Base-by-base conservation (phyloP, 75 land plant genomes). In the Cupressus sempervirens region DNA sequence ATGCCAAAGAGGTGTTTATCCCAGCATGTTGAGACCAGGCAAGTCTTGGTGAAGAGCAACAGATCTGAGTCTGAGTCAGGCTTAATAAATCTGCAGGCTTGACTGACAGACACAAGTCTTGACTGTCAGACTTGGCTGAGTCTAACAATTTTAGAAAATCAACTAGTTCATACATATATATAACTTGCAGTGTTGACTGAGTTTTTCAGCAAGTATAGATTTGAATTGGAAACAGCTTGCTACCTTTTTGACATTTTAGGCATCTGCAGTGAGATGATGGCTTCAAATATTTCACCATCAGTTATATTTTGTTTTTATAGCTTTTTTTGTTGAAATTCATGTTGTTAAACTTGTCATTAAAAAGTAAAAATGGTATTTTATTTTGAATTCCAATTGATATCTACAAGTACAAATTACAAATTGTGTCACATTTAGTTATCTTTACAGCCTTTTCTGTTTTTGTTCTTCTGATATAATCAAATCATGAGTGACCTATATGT, bases 401-500 rank as follows among this genome's bases (percentile, higher is more conserved):
- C 1, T 36, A 36, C 16, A 15, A 35, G 35, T 34, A 74, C 2
- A 74, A 15, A 74, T 13, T 48, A 48, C 2, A 74, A 18, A 74
- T 11, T 36, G 6, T 74, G 76, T 35, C 36, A 74, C 7, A 74
- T 74, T 35, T 35, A 36, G 40, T 32, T 13, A 48, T 74, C 76
- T 74, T 74, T 74, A 15, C 35, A 74, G 38, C 76, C 38, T 74
- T 74, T 34, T 74, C 76, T 34, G 76, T 74, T 74, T 74, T 34
- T 74, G 38, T 1, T 74, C 20, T 74, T 34, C 76, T 15, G 4
- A 74, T 74, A 35, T 14, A 36, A 58, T 20, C 7, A 58, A 20
- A 58, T 6, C 5, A 58, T 3, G 0, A n/a, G 23, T 23, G 65
- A 58, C 65, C 16, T 58, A 23, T 20, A 58, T 18, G 23, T 18